Evolutionary conservation across 139 green algal genomes (phyloP).

Genomic region (Monoraphidium neglectum): DNA sequence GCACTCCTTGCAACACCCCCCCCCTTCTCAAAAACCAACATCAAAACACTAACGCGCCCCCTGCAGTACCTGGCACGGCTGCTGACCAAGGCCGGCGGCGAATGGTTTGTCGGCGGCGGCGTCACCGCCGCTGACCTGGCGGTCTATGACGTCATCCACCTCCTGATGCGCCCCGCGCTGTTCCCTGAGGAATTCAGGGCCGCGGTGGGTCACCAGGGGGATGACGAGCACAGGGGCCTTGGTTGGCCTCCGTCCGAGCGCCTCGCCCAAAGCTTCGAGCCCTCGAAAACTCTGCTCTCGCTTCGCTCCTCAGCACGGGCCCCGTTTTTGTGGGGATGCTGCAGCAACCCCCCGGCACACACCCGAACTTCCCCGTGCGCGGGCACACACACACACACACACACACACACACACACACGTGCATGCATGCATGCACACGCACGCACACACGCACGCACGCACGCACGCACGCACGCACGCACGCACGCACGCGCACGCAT

Average conservation of each 20-base stretch:
- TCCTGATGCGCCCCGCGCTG: constrained; percentile 42
- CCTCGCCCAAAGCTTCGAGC: background rate
- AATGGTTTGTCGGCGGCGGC: constrained; percentile 25
- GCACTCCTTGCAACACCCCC: too few species aligned
- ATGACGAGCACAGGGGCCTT: background rate
- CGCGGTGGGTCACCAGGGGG: constrained; percentile 12
- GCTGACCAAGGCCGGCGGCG: constrained; percentile 14
- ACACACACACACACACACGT: background rate
- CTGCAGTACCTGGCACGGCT: constrained; percentile 13
- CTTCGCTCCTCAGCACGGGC: background rate
- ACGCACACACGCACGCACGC: too few species aligned
- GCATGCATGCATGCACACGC: too few species aligned
- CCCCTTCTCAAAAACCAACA: too few species aligned
- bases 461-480: too few species aligned
- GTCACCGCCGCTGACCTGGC: constrained; percentile 43
- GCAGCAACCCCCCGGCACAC: background rate
- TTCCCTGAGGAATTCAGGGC: constrained; percentile 43
- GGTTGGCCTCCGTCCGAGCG: background rate
- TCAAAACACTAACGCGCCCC: too few species aligned
- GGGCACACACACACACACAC: background rate
- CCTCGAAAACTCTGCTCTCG: background rate
- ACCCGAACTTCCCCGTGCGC: background rate
- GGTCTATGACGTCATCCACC: constrained; percentile 54
- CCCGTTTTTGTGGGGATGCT: background rate
- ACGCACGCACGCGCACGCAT: too few species aligned